These are phyloP conservation scores for Hortiboletus rubellus DNA, from an alignment of 1,284 basidiomycete genomes.

Conservation along the genomic window DNA sequence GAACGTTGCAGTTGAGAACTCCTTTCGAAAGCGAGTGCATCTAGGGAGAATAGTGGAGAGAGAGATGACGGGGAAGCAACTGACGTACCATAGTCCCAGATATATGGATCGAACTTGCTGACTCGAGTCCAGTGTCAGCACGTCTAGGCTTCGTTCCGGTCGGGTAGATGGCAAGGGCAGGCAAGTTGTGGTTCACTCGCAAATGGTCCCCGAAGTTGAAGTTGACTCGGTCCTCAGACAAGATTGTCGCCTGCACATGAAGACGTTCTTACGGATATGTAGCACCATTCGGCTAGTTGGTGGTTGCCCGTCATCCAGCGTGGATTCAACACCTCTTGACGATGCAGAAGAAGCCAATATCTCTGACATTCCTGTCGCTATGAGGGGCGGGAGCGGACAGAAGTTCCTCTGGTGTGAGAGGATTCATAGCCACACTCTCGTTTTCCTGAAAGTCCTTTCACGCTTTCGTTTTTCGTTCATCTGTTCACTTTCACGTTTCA, in stretches of 20 bases:
- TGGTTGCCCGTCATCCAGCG: conserved; percentile 44
- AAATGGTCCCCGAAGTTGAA: conserved; percentile 96
- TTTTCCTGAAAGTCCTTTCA: no score
- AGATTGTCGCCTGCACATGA: no score
- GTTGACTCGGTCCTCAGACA: no score
- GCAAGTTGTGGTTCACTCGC: conserved; percentile 47
- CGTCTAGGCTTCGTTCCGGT: conserved; percentile 63
- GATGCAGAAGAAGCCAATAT: conserved; percentile 29
- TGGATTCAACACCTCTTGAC: conserved; percentile 24
- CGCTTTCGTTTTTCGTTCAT: no score
- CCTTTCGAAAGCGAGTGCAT: conserved; percentile 60
- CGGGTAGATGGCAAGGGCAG: conserved; percentile 3
- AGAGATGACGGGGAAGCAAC: neutral
- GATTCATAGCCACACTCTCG: no score
- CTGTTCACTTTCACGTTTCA: no score
- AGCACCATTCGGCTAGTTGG: conserved; percentile 60
- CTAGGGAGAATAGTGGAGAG: conserved; percentile 35
- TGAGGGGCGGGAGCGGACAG: no score
- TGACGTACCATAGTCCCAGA: conserved; percentile 79
- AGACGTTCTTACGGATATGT: conserved; percentile 26
- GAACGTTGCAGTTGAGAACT: conserved; percentile 59
- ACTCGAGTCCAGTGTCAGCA: conserved; percentile 73
- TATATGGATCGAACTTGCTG: conserved; percentile 75
- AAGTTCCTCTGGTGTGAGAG: no score
- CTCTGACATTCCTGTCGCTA: conserved; percentile 23